Evolutionary conservation across 2,329 filamentous ascomycete genomes (phyloP), one percentile per base, ranked within the genome.

Genomic region (Apiospora phragmitis): DNA sequence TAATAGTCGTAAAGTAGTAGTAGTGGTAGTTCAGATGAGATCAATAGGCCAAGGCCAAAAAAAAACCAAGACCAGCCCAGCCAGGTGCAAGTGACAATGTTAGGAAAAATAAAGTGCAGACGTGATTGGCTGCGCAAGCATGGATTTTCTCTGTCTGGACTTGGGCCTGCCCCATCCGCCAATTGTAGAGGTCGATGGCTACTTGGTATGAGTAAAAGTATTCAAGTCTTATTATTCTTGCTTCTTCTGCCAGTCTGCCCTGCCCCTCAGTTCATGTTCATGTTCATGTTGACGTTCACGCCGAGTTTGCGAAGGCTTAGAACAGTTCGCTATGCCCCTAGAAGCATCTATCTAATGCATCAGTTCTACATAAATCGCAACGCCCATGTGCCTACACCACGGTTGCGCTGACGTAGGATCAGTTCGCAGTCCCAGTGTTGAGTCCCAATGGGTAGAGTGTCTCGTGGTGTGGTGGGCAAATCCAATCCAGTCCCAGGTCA

Each of bases 81-180:
- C 55, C 32, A 62, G 55, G 55, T 62, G 14, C 55, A 62, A 62
- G 32, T 62, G 55, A 62, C 55, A 62, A 62, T 32, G 55, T 35
- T 35, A 62, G 29, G 55, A 38, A 55, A 55, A 62, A 62, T 38
- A 38, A n/a, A 62, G 55, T 62, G 55, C 32, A 62, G 55, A 38
- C 32, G 55, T 62, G 55, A 62, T 62, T 62, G 55, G 55, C 55
- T 29, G 55, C 55, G 55, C 55, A 62, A 62, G 55, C 29, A n/a
- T 38, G 55, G 29, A 38, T 38, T 62, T 62, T 62, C 55, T 38
- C 38, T 38, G 55, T 5, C 16, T 62, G 55, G 29, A 35, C 55
- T 62, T 62, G 55, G 29, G 38, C 55, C 9, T 38, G 55, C 32
- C 32, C 55, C 55, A 62, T 35, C 55, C 55, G 55, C 55, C 55